Evolutionary conservation across 2,329 filamentous ascomycete species (phyloP), one percentile per base, ranked within the genome.

Genomic region (Cytospora piceicola): DNA sequence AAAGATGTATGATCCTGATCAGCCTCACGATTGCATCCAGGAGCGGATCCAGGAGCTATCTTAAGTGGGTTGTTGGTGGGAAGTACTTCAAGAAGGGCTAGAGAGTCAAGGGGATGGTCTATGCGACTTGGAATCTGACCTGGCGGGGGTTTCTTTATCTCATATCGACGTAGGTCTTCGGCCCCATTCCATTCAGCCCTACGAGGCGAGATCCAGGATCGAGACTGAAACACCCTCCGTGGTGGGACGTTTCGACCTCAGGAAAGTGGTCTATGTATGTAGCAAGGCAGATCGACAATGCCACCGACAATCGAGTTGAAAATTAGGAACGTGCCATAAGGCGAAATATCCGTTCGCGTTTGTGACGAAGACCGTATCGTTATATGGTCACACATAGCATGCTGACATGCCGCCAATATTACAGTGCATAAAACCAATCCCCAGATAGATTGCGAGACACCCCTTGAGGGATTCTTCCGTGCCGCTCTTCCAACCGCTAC

Each of bases 391-490:
- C 12, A 24, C 22, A 49, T 14, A n/a, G n/a, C 22, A 57, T 51
- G 29, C 53, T 22, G 3, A 36, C 22, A 22, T 52, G 39, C 29
- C 14, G 22, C 29, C 14, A 17, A 51, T 36, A 63, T 51, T 39
- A 36, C 22, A 36, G 36, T 51, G 39, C 39, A 39, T 36, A 39
- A 7, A 7, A 7, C 39, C 29, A 24, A 27, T 30, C 53, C 60
- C 42, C 60, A 36, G n/a, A 36, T 63, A 63, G 22, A 57, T 63
- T 39, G 29, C n/a, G 29, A 15, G 46, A 39, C 32, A 30, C 22
- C 27, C 39, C 39, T 34, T 32, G 1, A 1, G 17, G 11, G 4
- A 14, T 9, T 27, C 53, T 51, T 11, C 34, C 20, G 22, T n/a
- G n/a, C 27, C 52, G 24, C 53, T 51, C 39, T 42, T 63, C 39